phyloP scores from a whole-genome alignment of 371 early-diverging fungal species.

The Nematocida minor region DNA sequence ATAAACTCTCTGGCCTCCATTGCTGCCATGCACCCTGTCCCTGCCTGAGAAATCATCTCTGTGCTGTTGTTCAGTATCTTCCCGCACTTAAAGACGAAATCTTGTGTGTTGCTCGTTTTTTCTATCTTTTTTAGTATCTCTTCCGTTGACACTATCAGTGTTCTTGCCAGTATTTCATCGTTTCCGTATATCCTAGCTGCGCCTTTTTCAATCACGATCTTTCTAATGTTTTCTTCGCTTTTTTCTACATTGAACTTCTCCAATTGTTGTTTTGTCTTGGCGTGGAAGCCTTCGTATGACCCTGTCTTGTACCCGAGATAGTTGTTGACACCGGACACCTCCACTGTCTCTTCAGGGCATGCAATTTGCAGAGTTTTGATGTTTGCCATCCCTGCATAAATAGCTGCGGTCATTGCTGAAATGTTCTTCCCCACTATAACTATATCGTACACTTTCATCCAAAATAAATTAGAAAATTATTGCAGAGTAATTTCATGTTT shows the following conservation, averaged over 20 bases:
- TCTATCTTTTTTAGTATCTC: not conserved
- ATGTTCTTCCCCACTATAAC: conserved; percentile 43
- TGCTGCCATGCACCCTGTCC: conserved; percentile 47
- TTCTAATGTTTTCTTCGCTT: not conserved
- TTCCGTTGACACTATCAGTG: conserved; percentile 33
- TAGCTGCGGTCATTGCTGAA: conserved; percentile 39
- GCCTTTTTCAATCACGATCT: not conserved
- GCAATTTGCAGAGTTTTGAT: conserved; percentile 14
- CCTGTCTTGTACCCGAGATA: conserved; percentile 19
- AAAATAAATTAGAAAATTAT: conserved; percentile 28
- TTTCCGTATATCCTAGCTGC: not conserved
- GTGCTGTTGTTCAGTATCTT: not conserved
- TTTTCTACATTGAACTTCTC: not conserved
- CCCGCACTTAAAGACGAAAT: conserved; percentile 26
- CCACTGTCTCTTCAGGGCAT: not conserved
- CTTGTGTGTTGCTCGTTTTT: not conserved
- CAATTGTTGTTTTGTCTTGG: not conserved
- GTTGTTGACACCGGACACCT: conserved; percentile 19
- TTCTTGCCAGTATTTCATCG: conserved; percentile 12
- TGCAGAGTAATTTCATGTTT: conserved; percentile 32
- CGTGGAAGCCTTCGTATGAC: not conserved
- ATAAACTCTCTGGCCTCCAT: conserved; percentile 29
- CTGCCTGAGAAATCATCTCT: conserved; percentile 39
- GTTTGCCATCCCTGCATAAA: conserved; percentile 43
- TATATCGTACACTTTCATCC: conserved; percentile 40